Evolutionary conservation across 768 basidiomycete genomes (phyloP).

Genomic region (Coprinopsis sp.): DNA sequence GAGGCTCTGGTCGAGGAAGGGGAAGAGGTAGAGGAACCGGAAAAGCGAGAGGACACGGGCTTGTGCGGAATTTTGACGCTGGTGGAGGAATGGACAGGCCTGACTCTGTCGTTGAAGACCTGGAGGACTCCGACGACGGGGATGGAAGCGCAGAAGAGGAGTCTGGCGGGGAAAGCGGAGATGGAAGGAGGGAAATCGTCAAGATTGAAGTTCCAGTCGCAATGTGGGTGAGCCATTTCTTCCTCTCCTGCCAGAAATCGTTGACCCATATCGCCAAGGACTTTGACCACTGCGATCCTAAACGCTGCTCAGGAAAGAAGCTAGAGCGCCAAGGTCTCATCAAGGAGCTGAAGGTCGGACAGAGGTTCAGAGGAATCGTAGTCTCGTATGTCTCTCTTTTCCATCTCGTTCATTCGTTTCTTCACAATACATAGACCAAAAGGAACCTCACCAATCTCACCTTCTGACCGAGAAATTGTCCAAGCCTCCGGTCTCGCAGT

Average conservation of each 20-base stretch:
- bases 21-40: background rate
- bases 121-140: slow-evolving; percentile 33
- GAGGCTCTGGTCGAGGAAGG: background rate
- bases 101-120: slow-evolving; percentile 52
- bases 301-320: slow-evolving; percentile 79
- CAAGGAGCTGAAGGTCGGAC: slow-evolving; percentile 76
- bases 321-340: slow-evolving; percentile 82
- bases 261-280: slow-evolving; percentile 51
- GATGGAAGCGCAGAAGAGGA: slow-evolving; percentile 19
- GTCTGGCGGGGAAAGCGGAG: slow-evolving; percentile 15
- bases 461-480: slow-evolving; percentile 80
- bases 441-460: slow-evolving; percentile 72
- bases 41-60: background rate
- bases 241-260: background rate
- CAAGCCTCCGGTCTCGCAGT: slow-evolving; percentile 78
- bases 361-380: slow-evolving; percentile 87
- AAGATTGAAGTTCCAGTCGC: slow-evolving; percentile 73
- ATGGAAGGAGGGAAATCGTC: slow-evolving; percentile 17
- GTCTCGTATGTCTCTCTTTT: slow-evolving; percentile 65
- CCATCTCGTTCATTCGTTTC: slow-evolving; percentile 1
- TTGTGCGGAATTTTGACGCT: slow-evolving; percentile 4
- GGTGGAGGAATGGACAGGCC: slow-evolving; percentile 37
- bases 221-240: slow-evolving; percentile 81
- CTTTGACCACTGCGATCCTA: slow-evolving; percentile 96
- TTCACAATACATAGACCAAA: slow-evolving; percentile 57